These are phyloP conservation scores for Phyllosticta ampelicida DNA, from an alignment of 2,329 filamentous ascomycete genomes.

Conservation along the genomic window DNA sequence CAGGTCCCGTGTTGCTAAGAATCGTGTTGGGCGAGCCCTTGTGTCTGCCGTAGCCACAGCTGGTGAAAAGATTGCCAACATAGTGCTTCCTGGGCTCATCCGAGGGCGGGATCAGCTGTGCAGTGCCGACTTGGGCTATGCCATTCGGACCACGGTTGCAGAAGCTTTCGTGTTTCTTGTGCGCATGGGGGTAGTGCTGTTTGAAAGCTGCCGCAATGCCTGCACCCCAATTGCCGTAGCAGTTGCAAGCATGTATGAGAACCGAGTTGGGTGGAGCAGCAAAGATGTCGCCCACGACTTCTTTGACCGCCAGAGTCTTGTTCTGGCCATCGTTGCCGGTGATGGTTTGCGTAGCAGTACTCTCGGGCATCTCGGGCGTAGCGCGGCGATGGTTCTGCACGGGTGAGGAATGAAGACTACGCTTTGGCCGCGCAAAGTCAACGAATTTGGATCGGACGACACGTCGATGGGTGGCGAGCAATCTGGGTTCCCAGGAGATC, in stretches of 20 bases:
- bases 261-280: slow-evolving; percentile 38
- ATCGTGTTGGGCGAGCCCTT: slow-evolving; percentile 36
- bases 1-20: slow-evolving; percentile 37
- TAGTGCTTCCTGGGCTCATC: slow-evolving; percentile 34
- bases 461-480: neutral
- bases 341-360: neutral
- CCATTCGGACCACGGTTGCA: slow-evolving; percentile 28
- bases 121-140: slow-evolving; percentile 32
- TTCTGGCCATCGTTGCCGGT: neutral
- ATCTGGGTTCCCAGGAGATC: neutral
- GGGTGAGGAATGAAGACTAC: neutral
- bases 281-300: slow-evolving; percentile 40
- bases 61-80: slow-evolving; percentile 51
- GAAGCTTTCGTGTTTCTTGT: slow-evolving; percentile 35
- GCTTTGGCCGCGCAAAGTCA: neutral
- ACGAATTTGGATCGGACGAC: neutral
- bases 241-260: slow-evolving; percentile 51
- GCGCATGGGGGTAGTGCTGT: slow-evolving; percentile 40
- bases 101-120: slow-evolving; percentile 44
- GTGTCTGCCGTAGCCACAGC: slow-evolving; percentile 35
- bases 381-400: neutral
- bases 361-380: neutral
- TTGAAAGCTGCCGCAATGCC: slow-evolving; percentile 48
- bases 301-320: slow-evolving; percentile 9
- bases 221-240: slow-evolving; percentile 45